Conservation (phyloP, 257 asterid species). For the Solanum pinnatisectum region DNA sequence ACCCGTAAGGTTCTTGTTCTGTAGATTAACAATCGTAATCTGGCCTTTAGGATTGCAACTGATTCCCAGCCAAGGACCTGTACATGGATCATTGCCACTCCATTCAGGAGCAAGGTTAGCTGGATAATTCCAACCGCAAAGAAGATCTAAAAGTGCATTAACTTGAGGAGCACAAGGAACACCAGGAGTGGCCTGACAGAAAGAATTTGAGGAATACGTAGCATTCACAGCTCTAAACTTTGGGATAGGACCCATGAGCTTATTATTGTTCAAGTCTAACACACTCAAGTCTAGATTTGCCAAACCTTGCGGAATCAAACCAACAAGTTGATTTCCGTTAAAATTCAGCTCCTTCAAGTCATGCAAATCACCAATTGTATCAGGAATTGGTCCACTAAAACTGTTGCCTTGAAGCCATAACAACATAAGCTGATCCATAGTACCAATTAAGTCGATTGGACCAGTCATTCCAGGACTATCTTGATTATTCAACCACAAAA, state of each 20-base stretch:
- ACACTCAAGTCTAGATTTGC: slow-evolving; percentile 34
- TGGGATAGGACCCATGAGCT: slow-evolving; percentile 78
- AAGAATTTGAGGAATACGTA: slow-evolving; percentile 39
- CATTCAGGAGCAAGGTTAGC: slow-evolving; percentile 42
- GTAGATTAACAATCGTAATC: slow-evolving; percentile 56
- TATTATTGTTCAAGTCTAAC: slow-evolving; percentile 64
- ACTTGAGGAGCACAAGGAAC: slow-evolving; percentile 60
- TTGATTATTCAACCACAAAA: slow-evolving; percentile 75
- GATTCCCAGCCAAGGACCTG: slow-evolving; percentile 65
- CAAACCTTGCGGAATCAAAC: slow-evolving; percentile 50
- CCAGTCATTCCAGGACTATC: slow-evolving; percentile 49
- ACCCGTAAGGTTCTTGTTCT: slow-evolving; percentile 54
- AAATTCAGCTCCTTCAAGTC: slow-evolving; percentile 46
- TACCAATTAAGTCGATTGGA: slow-evolving; percentile 36
- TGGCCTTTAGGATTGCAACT: slow-evolving; percentile 32
- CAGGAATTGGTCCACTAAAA: slow-evolving; percentile 60
- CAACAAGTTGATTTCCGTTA: slow-evolving; percentile 54
- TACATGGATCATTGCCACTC: slow-evolving; percentile 73
- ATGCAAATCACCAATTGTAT: slow-evolving; percentile 42
- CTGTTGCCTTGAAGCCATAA: slow-evolving; percentile 73
- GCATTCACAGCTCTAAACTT: slow-evolving; percentile 39
- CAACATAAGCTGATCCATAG: slow-evolving; percentile 41
- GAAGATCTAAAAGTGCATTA: slow-evolving; percentile 51
- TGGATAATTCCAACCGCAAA: slow-evolving; percentile 46
- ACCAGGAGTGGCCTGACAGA: slow-evolving; percentile 50